Evolutionary conservation across 495 filamentous ascomycete species (phyloP), one percentile per base, ranked within the genome.

Genomic region (Penicillium coprophilum): DNA sequence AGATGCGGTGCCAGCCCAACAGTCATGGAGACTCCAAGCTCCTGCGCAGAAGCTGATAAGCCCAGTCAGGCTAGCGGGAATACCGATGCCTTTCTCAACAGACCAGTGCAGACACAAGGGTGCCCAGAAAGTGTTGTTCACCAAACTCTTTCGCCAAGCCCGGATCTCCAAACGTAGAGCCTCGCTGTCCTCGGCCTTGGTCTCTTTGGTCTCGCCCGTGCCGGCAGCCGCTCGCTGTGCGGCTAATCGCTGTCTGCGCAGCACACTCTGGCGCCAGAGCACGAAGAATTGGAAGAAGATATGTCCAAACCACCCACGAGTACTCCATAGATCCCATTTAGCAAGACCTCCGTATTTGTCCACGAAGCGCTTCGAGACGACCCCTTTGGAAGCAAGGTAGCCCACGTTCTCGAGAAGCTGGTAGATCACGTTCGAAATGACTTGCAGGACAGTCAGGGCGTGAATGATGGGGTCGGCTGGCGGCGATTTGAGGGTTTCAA

Each of bases 351-450:
- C 78, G 69, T 79, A 82, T 3, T 76, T 77, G 28, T 96, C 64
- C 0, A 96, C 78, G 44, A 69, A 68, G 3, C 53, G 55, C 40
- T 73, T 72, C 4, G 73, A 69, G 9, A 73, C 48, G 0, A 79
- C 46, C 17, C 83, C 83, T 61, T 90, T 89, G 20, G 73, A 67
- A 6, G 86, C 81, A 9, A 97, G 79, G 73, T 88, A 96, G 9
- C 87, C 88, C 6, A 79, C 84, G 70, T 96, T 96, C 77, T 97
- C 93, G 30, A 96, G 80, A 10, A 78, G 66, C 71, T 97, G 93
- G 75, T 87, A 92, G 5, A 79, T 59, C 13, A 87, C 67, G 68
- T 86, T 88, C 17, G 79, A 79, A 10, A 77, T 46, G 9, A 96
- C 79, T 64, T 96, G 90, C n/a, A 82, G 69, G 62, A 81, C 82